Base-by-base conservation (phyloP, 108 stramenopile species). In the Pelagomonas calceolata region DNA sequence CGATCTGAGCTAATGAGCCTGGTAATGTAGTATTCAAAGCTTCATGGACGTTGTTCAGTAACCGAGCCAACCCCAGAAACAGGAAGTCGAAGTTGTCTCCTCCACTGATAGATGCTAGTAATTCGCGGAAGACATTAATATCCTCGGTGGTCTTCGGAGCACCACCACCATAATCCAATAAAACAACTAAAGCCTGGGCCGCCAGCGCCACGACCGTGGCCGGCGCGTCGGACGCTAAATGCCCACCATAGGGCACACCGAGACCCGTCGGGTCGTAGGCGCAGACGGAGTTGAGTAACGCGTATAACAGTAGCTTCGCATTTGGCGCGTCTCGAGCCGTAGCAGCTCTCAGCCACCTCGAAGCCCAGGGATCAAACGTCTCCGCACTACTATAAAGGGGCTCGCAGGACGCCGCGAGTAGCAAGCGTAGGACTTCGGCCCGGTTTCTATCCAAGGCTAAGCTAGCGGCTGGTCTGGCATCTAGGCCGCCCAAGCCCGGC, bases 301-400 rank as follows among this genome's bases (percentile, higher is more conserved):
- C 90, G 79, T 90, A 91, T 76, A 97, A 95, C 3, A 97, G 82
- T 67, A 91, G 90, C 17, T 87, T 71, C 10, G 94, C 91, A 76
- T 95, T 95, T 64, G 98, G 98, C 18, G 87, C 90, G 84, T 95
- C 92, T 0, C 83, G 87, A 14, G 90, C 88, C 29, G 88, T 87
- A 14, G 90, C 95, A 30, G 91, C 89, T 7, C 84, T 78, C 76
- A 95, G 79, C 91, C 93, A 98, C 66, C 89, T 83, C 43, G 81
- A 83, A 0, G 87, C 82, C 18, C 92, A 74, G 26, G 89, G 93
- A 73, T 94, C 92, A 87, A 91, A 95, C 70, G 91, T 88, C 67
- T 90, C 87, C 31, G 91, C 89, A 21, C 90, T 88, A 17, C 34
- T 32, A 73, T 91, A 98, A 72, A 98, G 85, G 30, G 93, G 92